phyloP scores from a whole-genome alignment of 2,329 filamentous ascomycete species.

The Fusarium torulosum region DNA sequence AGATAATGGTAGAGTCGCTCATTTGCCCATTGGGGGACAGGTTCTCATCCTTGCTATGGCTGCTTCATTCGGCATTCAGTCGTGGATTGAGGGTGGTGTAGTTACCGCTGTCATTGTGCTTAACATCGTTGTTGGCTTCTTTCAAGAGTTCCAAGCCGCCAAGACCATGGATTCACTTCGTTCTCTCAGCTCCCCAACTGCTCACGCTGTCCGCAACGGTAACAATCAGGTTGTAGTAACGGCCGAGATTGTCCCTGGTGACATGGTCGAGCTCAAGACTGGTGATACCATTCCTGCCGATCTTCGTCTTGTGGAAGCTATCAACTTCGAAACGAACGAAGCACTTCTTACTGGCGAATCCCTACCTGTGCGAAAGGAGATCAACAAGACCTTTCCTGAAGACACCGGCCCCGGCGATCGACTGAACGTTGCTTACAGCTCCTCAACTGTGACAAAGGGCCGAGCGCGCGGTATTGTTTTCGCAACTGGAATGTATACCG shows the following conservation, averaged over 20 bases:
- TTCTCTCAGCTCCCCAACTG: conserved; percentile 59
- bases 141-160: conserved; percentile 61
- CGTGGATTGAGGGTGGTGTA: conserved; percentile 72
- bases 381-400: conserved; percentile 56
- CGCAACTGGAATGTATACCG: conserved; percentile 71
- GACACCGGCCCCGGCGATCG: conserved; percentile 67
- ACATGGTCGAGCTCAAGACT: conserved; percentile 66
- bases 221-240: conserved; percentile 55
- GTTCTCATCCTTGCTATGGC: conserved; percentile 69
- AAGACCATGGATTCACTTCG: conserved; percentile 64
- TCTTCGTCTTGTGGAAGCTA: conserved; percentile 66
- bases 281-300: conserved; percentile 74
- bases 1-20: conserved; percentile 36
- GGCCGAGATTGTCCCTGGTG: conserved; percentile 67
- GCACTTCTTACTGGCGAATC: conserved; percentile 74
- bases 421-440: conserved; percentile 72
- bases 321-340: conserved; percentile 78
- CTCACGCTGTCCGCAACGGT: conserved; percentile 58
- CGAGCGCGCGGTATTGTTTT: conserved; percentile 71
- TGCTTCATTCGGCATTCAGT: conserved; percentile 68
- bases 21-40: conserved; percentile 46
- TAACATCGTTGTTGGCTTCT: conserved; percentile 67
- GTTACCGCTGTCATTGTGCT: conserved; percentile 68
- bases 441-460: conserved; percentile 72
- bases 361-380: conserved; percentile 68